Evolutionary conservation across 306 rosid species (phyloP).

Genomic region (Dalbergia cochinchinensis): DNA sequence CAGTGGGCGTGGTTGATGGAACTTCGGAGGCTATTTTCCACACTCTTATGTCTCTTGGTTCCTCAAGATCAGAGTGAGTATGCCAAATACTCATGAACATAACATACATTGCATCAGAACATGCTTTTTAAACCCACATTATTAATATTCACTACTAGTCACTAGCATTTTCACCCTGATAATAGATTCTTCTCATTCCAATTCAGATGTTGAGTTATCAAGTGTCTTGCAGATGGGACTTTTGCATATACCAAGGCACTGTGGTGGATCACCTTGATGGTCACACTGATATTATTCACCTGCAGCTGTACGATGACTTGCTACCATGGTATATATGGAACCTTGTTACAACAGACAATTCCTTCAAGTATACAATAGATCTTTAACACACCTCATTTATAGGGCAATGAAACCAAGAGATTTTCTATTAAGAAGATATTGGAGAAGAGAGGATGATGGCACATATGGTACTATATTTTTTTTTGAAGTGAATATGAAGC

Average conservation of each 20-base stretch:
- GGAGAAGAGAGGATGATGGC: constrained; percentile 98
- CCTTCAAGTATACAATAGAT: constrained; percentile 10
- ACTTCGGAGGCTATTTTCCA: constrained; percentile 83
- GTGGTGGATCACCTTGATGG: constrained; percentile 92
- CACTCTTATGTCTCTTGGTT: constrained; percentile 85
- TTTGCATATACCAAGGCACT: constrained; percentile 68
- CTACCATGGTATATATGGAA: constrained; percentile 71
- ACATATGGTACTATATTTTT: constrained; percentile 75
- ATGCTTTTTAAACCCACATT: not conserved
- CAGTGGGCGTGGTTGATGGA: constrained; percentile 85
- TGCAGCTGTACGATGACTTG: constrained; percentile 74
- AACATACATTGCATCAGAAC: not conserved
- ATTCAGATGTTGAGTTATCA: constrained; percentile 45
- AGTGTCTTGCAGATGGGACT: constrained; percentile 88
- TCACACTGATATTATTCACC: constrained; percentile 86
- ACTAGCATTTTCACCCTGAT: not conserved
- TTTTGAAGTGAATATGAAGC: constrained; percentile 15
- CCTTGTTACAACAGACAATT: constrained; percentile 2
- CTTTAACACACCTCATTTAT: constrained; percentile 38
- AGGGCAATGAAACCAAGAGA: constrained; percentile 92
- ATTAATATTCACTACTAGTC: not conserved
- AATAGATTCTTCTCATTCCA: constrained; percentile 38
- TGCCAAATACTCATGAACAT: not conserved
- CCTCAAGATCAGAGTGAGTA: constrained; percentile 89
- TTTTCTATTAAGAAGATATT: constrained; percentile 76